Evolutionary conservation across 2,329 filamentous ascomycete species (phyloP), one percentile per base, ranked within the genome.

Genomic region (Exophiala sideris): DNA sequence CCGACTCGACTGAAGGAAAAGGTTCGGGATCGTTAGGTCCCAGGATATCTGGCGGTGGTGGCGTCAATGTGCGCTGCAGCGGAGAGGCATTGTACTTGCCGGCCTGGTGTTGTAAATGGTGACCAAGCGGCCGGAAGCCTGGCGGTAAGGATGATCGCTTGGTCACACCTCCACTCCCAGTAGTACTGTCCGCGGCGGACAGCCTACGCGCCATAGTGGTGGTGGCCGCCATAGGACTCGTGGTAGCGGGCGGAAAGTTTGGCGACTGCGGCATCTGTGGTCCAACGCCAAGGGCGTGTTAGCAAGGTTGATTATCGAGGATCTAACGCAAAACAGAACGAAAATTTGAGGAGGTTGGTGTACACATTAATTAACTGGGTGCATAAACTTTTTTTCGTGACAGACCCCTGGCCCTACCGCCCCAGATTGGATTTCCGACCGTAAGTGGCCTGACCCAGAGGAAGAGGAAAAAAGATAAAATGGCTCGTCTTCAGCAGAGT

Each of bases 1-100:
- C 85, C 71, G 79, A 89, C 82, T 96, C 91, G 52, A 96, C 90
- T 2, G 90, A 95, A 36, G 91, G 90, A 68, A 95, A 96, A 2
- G 90, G 89, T 58, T 95, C 87, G 48, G 85, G 76, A 32, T 80
- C 80, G 64, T 85, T 85, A 39, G 76, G 72, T 46, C 73, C 71
- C 21, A 68, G 65, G 58, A 82, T 79, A 51, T 82, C 80, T 68
- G 86, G 86, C 16, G 77, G 81, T 7, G 91, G 91, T 42, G 91
- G 92, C 8, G 92, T 96, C 58, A 96, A 79, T 24, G 91, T 87
- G 72, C 92, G 89, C 70, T 96, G 91, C 48, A 97, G 77, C 38
- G 92, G 91, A 38, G 91, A 96, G 41, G 91, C 91, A 68, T 92
- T 87, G 67, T 95, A 96, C 45, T 59, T 61, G 46, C 73, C 70